These are phyloP conservation scores for Euphorbia schlechtendalii DNA, from an alignment of 441 rosid species.

Conservation along the genomic window DNA sequence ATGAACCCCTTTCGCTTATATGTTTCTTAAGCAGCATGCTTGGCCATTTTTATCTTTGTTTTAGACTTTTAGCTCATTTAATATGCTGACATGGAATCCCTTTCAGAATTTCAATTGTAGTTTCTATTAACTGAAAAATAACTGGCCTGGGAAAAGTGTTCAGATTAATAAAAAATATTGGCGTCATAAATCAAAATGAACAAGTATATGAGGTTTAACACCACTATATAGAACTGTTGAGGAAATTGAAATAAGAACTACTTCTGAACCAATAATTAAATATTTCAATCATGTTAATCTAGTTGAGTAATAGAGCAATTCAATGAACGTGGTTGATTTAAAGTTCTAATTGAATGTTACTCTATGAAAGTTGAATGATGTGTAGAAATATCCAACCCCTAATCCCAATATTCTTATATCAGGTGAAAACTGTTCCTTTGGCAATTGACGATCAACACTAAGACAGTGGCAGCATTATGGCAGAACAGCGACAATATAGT, in stretches of 20 bases:
- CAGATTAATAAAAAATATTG: not conserved
- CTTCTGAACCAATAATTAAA: too few species aligned
- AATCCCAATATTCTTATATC: slow-evolving; percentile 27
- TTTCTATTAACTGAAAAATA: not conserved
- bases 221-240: not conserved
- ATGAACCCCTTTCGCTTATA: not conserved
- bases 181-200: not conserved
- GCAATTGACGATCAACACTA: slow-evolving; percentile 46
- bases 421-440: slow-evolving; percentile 78
- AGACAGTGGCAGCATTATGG: slow-evolving; percentile 7
- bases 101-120: not conserved
- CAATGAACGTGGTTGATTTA: not conserved
- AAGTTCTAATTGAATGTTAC: not conserved
- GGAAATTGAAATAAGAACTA: too few species aligned
- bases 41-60: not conserved
- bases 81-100: not conserved
- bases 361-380: not conserved
- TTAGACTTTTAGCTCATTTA: not conserved
- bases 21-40: not conserved
- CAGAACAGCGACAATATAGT: not conserved
- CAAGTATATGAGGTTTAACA: not conserved
- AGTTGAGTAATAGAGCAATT: too few species aligned
- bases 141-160: not conserved
- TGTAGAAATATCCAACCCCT: not conserved
- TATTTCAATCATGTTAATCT: too few species aligned